Conservation (phyloP, 2,329 filamentous ascomycete genomes). For the Blumeria graminis region DNA sequence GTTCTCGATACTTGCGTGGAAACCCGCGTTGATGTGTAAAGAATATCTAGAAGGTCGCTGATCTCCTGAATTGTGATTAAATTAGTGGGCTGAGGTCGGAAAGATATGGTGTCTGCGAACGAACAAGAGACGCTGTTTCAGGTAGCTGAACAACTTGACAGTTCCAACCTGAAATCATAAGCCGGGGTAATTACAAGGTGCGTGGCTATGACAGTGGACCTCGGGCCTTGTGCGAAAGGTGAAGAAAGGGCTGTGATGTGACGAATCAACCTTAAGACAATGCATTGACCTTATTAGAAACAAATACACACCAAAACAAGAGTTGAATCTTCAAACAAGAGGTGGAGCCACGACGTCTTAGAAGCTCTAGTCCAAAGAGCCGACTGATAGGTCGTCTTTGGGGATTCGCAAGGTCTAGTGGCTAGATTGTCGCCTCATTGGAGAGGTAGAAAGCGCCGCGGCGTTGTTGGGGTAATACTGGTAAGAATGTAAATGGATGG, state of each 20-base stretch:
- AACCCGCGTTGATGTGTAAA: not conserved
- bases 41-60: not conserved
- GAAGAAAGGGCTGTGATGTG: not conserved
- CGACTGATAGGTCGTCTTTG: not conserved
- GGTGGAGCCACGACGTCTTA: not conserved
- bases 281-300: constrained; percentile 16
- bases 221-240: constrained; percentile 7
- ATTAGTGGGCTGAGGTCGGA: not conserved
- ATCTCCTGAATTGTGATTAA: not conserved
- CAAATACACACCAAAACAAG: constrained; percentile 2
- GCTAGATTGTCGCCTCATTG: no score
- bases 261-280: constrained; percentile 11
- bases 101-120: not conserved
- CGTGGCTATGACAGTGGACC: constrained; percentile 10
- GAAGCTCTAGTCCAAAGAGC: not conserved
- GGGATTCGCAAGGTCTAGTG: no score
- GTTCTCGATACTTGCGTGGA: not conserved
- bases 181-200: not conserved
- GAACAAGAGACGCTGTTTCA: constrained; percentile 10
- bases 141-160: constrained; percentile 8
- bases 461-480: no score
- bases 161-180: constrained; percentile 2
- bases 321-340: constrained; percentile 1
- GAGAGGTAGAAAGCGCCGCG: no score
- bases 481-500: no score